A percentile compares a stretch with the other conserved stretches of the same genome.
phyloP scores from a whole-genome alignment of 2,329 filamentous ascomycete species.

The Fusarium odoratissimum region DNA sequence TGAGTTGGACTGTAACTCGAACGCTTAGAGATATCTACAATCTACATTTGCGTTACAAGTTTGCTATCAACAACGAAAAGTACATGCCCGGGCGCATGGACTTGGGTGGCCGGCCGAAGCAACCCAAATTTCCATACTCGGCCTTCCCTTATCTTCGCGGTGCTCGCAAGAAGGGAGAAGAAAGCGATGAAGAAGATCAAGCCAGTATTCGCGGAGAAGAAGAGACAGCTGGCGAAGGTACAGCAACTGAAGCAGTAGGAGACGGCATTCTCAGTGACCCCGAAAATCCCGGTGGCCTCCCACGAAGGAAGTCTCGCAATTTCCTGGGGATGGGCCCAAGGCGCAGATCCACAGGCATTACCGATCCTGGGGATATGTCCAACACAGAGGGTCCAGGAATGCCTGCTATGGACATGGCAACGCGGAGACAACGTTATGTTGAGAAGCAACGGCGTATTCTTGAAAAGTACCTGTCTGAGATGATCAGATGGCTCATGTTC shows the following conservation, averaged over 20 bases:
- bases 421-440: conserved; percentile 70
- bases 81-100: conserved; percentile 78
- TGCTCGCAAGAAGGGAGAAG: conserved; percentile 81
- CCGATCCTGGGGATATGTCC: conserved; percentile 60
- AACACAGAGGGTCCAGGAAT: conserved; percentile 57
- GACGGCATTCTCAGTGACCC: conserved; percentile 55
- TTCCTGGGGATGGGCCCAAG: conserved; percentile 61
- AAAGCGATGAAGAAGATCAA: conserved; percentile 79
- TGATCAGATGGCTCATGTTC: conserved; percentile 98
- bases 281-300: conserved; percentile 47
- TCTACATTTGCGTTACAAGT: conserved; percentile 91
- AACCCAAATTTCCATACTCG: conserved; percentile 89
- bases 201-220: conserved; percentile 54
- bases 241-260: conserved; percentile 73
- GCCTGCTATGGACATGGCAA: conserved; percentile 60
- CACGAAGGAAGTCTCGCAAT: conserved; percentile 64
- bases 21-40: conserved; percentile 92
- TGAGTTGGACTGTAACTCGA: conserved; percentile 94
- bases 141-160: conserved; percentile 91
- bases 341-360: conserved; percentile 63
- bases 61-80: conserved; percentile 85
- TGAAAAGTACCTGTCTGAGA: conserved; percentile 89
- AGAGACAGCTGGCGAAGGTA: conserved; percentile 63
- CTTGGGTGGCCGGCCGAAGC: conserved; percentile 75
- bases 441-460: conserved; percentile 87